phyloP scores from a whole-genome alignment of 495 filamentous ascomycete genomes.

The Cryomyces minteri region DNA sequence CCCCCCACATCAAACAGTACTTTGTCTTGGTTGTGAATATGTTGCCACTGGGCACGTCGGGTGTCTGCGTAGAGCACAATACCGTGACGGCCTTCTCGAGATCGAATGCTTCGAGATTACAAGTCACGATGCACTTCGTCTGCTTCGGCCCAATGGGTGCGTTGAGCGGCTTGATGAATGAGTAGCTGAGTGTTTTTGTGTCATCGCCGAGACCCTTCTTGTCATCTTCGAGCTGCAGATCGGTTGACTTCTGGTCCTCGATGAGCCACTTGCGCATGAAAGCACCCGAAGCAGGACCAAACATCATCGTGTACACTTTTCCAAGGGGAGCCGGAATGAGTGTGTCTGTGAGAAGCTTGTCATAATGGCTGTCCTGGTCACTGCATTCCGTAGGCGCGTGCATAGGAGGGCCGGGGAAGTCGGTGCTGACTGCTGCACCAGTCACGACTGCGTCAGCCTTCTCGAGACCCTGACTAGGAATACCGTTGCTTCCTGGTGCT shows the following conservation, averaged over 20 bases:
- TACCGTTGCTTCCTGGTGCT: conserved; percentile 18
- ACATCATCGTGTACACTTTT: conserved; percentile 75
- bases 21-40: conserved; percentile 82
- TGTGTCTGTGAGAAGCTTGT: conserved; percentile 72
- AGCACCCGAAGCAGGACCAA: conserved; percentile 55
- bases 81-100: conserved; percentile 71
- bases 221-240: conserved; percentile 66
- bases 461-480: conserved; percentile 25
- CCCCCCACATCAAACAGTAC: conserved; percentile 84
- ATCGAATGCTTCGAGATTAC: conserved; percentile 65
- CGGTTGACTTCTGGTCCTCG: conserved; percentile 73
- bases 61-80: conserved; percentile 55
- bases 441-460: conserved; percentile 34
- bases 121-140: conserved; percentile 84
- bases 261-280: conserved; percentile 77
- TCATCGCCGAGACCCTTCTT: conserved; percentile 58
- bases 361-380: conserved; percentile 60
- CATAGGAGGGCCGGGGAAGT: conserved; percentile 75
- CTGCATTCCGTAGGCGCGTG: conserved; percentile 73
- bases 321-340: conserved; percentile 74
- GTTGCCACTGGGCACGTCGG: conserved; percentile 89
- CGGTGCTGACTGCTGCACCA: conserved; percentile 30
- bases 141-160: conserved; percentile 79
- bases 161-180: conserved; percentile 81
- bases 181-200: conserved; percentile 53